phyloP scores from a whole-genome alignment of 2,329 filamentous ascomycete species.

The Tympanopsis confertula region DNA sequence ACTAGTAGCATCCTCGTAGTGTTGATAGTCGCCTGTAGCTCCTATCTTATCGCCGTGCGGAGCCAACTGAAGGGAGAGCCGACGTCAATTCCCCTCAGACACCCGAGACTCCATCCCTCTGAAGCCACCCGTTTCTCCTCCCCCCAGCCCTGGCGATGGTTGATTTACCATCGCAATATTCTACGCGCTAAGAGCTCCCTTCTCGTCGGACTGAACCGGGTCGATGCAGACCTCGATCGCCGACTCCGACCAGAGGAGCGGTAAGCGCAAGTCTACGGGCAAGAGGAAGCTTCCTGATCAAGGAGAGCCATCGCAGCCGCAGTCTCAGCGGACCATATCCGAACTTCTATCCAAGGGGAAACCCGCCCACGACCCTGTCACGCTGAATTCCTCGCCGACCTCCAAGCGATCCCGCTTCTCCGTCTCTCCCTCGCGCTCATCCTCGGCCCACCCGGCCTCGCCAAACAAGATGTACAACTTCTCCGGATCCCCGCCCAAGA shows the following conservation, averaged over 20 bases:
- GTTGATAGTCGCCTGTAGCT: too few relatives aligned
- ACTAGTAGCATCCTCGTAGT: too few relatives aligned
- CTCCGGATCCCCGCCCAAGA: background rate
- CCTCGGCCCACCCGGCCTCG: background rate
- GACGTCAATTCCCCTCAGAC: too few relatives aligned
- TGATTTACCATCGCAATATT: too few relatives aligned
- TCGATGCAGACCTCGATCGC: background rate
- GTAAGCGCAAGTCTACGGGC: constrained; percentile 1
- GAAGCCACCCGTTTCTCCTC: too few relatives aligned
- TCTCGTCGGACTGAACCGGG: constrained; percentile 1
- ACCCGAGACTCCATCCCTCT: too few relatives aligned
- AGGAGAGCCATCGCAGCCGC: background rate
- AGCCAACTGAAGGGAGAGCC: too few relatives aligned
- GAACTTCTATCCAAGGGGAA: constrained; percentile 1
- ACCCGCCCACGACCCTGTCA: background rate
- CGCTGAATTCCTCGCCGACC: background rate
- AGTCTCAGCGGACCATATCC: background rate
- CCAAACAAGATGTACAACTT: background rate
- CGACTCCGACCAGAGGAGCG: background rate
- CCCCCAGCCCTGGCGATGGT: too few relatives aligned
- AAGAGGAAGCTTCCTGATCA: background rate
- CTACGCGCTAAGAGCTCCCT: background rate
- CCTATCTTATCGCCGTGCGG: too few relatives aligned
- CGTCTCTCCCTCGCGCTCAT: background rate
- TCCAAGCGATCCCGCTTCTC: background rate